phyloP scores from a whole-genome alignment of 148 eudicot species.

The Cornus controversa region DNA sequence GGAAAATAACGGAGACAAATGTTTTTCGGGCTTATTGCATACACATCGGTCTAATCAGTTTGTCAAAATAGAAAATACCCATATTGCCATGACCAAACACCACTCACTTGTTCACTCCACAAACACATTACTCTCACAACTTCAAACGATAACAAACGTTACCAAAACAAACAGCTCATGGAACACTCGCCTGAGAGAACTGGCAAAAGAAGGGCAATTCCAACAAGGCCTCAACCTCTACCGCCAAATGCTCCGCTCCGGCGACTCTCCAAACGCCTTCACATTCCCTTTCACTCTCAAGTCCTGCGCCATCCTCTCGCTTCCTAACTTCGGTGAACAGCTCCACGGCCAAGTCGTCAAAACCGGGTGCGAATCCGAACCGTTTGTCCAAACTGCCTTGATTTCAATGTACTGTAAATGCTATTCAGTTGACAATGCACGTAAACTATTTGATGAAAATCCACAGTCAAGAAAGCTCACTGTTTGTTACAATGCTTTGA shows the following conservation, averaged over 20 bases:
- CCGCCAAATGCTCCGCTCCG: slow-evolving; percentile 57
- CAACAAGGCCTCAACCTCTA: slow-evolving; percentile 47
- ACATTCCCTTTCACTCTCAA: slow-evolving; percentile 74
- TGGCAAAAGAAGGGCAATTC: slow-evolving; percentile 49
- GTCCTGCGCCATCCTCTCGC: slow-evolving; percentile 56
- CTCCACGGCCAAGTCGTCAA: slow-evolving; percentile 65
- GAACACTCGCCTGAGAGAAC: slow-evolving; percentile 55
- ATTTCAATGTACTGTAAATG: slow-evolving; percentile 62
- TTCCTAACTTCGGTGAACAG: slow-evolving; percentile 49
- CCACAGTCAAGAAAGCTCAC: slow-evolving; percentile 34
- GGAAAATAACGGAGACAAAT: too few relatives aligned
- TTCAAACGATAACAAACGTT: neutral
- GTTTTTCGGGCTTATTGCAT: too few relatives aligned
- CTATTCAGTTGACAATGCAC: slow-evolving; percentile 31
- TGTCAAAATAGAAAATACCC: too few relatives aligned
- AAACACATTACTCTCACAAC: neutral
- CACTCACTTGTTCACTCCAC: neutral
- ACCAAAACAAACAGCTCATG: slow-evolving; percentile 25
- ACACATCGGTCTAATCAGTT: too few relatives aligned
- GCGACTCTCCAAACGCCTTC: slow-evolving; percentile 54
- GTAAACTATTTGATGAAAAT: slow-evolving; percentile 64
- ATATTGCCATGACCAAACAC: slow-evolving; percentile 1
- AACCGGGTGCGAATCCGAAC: slow-evolving; percentile 52
- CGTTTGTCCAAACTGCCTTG: slow-evolving; percentile 62
- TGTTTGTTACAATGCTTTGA: slow-evolving; percentile 76